Conservation (phyloP, 1,284 basidiomycete species). For the Apiotrichum sp. region DNA sequence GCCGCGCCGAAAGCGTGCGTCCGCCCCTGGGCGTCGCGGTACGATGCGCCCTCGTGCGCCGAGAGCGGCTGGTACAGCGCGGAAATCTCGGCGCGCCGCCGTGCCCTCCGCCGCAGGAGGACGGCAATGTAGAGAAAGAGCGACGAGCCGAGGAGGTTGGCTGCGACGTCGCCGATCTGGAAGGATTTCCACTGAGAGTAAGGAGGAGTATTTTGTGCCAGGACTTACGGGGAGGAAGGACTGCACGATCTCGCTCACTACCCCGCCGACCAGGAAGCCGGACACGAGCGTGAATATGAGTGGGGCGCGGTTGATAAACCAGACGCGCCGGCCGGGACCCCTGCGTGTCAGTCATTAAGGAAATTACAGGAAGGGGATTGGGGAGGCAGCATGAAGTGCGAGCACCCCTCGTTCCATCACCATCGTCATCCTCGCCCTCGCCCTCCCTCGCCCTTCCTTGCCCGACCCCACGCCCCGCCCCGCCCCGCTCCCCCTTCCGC, state of each 20-base stretch:
- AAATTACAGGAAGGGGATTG: no score
- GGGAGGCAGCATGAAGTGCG: neutral
- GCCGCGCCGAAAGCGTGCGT: slow-evolving; percentile 29
- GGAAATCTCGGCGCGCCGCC: slow-evolving; percentile 31
- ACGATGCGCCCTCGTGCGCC: slow-evolving; percentile 18
- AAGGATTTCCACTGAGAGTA: slow-evolving; percentile 38
- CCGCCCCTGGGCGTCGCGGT: slow-evolving; percentile 41
- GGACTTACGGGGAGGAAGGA: slow-evolving; percentile 40
- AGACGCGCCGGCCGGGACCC: slow-evolving; percentile 35
- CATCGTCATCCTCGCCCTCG: no score
- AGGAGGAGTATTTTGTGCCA: neutral
- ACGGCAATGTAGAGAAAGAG: slow-evolving; percentile 42
- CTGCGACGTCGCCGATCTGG: slow-evolving; percentile 43
- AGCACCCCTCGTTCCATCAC: no score
- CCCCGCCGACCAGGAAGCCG: slow-evolving; percentile 41
- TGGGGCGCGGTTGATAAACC: slow-evolving; percentile 45
- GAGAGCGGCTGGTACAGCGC: slow-evolving; percentile 43
- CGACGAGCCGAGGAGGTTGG: slow-evolving; percentile 42
- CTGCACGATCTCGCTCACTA: slow-evolving; percentile 44
- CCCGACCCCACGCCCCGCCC: neutral
- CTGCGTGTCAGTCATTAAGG: slow-evolving; percentile 14
- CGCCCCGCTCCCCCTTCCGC: neutral
- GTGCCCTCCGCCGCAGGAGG: slow-evolving; percentile 24
- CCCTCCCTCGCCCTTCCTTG: no score
- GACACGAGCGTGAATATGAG: slow-evolving; percentile 35